Evolutionary conservation across 192 early-diverging fungal species (phyloP).

Genomic region (Allomyces arbusculus): DNA sequence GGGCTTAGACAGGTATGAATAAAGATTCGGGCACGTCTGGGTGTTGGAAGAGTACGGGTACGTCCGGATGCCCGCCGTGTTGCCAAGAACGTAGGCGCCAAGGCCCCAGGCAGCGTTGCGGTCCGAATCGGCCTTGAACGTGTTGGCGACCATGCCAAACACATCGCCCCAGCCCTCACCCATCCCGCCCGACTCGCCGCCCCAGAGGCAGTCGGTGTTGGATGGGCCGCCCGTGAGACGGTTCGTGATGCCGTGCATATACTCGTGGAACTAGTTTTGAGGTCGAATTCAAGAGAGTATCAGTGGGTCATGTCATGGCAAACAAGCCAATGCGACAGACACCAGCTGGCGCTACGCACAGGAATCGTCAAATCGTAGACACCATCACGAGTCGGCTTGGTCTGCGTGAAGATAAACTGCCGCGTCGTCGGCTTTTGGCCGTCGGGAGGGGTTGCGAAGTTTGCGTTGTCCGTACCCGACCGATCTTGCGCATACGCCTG

Average conservation of each 20-base stretch:
- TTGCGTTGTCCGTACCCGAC: constrained; percentile 27
- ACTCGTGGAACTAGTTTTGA: constrained; percentile 10
- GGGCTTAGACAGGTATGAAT: constrained; percentile 47
- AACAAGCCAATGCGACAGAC: background rate
- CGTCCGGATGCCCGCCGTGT: constrained; percentile 23
- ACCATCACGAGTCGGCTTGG: constrained; percentile 31
- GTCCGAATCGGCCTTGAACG: constrained; percentile 4
- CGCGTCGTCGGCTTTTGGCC: constrained; percentile 25
- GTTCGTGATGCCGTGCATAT: constrained; percentile 12
- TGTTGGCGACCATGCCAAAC: constrained; percentile 4
- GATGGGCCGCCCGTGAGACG: constrained; percentile 14
- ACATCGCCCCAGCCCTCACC: constrained; percentile 15
- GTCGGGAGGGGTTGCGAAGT: constrained; percentile 38
- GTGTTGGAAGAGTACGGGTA: constrained; percentile 57
- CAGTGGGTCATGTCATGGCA: background rate
- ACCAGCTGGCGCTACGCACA: constrained; percentile 7
- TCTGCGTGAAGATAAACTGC: constrained; percentile 26
- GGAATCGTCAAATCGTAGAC: constrained; percentile 34
- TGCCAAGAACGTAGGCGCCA: constrained; percentile 64
- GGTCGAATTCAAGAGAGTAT: background rate
- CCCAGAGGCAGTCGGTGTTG: constrained; percentile 11
- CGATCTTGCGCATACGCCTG: constrained; percentile 24
- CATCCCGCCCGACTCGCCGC: constrained; percentile 10
- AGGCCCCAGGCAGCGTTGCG: constrained; percentile 39
- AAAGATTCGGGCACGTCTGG: constrained; percentile 58